A percentile compares a stretch with the other conserved stretches of the same genome.
These are phyloP conservation scores for Aspergillus brunneoviolaceus DNA, from an alignment of 2,329 filamentous ascomycete species.

Conservation along the genomic window DNA sequence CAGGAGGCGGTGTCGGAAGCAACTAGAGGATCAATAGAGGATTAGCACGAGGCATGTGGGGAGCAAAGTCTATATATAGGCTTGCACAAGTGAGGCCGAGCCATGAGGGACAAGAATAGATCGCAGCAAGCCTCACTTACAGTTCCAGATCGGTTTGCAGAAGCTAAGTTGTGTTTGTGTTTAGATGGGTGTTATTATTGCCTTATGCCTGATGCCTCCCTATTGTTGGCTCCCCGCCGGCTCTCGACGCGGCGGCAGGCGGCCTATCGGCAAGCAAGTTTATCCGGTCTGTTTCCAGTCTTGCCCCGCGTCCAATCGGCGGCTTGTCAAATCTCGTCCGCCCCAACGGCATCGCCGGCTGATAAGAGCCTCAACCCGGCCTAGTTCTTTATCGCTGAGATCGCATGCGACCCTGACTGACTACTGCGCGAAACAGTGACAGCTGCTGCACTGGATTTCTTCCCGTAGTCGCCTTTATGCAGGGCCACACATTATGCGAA, in stretches of 20 bases:
- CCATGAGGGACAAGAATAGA: neutral
- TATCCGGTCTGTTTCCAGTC: slow-evolving; percentile 17
- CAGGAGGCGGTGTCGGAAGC: slow-evolving; percentile 26
- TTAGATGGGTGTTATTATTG: neutral
- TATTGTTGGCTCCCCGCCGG: slow-evolving; percentile 14
- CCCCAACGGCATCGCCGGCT: slow-evolving; percentile 13
- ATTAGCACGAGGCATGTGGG: neutral
- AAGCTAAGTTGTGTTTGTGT: too few species aligned
- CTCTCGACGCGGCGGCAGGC: slow-evolving; percentile 14
- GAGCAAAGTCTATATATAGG: neutral
- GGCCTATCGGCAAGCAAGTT: slow-evolving; percentile 24
- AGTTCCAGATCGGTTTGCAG: neutral
- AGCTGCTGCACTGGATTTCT: slow-evolving; percentile 6
- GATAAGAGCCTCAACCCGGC: slow-evolving; percentile 18
- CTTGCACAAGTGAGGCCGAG: neutral
- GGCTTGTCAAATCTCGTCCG: slow-evolving; percentile 14
- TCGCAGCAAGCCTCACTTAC: neutral
- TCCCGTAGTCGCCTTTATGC: slow-evolving; percentile 1
- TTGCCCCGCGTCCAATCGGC: slow-evolving; percentile 22
- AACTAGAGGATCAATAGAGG: neutral
- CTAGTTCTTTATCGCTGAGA: slow-evolving; percentile 7
- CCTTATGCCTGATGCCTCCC: slow-evolving; percentile 8
- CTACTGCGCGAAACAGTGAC: slow-evolving; percentile 7
- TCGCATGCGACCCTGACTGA: slow-evolving; percentile 14
- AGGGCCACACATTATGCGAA: slow-evolving; percentile 4